Percentiles rank a stretch among this genome's conserved stretches.
Evolutionary conservation across 768 basidiomycete species (phyloP).

Genomic region (Sporobolomyces pararoseus): DNA sequence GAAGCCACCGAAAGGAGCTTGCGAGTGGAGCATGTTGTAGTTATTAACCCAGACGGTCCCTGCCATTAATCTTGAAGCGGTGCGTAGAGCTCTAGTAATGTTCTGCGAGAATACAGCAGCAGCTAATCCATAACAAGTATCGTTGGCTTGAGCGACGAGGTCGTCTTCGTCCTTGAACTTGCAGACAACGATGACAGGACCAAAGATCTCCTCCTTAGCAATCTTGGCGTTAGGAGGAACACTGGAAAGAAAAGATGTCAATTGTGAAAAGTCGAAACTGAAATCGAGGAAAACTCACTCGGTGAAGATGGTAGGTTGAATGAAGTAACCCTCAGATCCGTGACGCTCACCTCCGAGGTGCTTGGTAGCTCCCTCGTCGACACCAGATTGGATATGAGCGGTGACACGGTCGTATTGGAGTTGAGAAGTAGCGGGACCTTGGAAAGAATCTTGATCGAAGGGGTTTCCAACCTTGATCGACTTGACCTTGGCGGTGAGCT

Average conservation of each 20-base stretch:
- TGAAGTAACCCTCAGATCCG: slow-evolving; percentile 65
- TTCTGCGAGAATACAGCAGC: slow-evolving; percentile 79
- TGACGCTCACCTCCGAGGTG: slow-evolving; percentile 62
- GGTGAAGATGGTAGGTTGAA: slow-evolving; percentile 44
- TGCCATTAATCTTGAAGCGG: slow-evolving; percentile 70
- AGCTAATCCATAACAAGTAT: slow-evolving; percentile 63
- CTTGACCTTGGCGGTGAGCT: slow-evolving; percentile 59
- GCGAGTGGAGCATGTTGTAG: slow-evolving; percentile 41
- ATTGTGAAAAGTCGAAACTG: not conserved
- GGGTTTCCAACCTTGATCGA: slow-evolving; percentile 64
- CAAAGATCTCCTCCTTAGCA: slow-evolving; percentile 53
- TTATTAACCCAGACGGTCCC: slow-evolving; percentile 4
- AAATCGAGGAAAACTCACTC: slow-evolving; percentile 53
- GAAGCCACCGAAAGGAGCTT: slow-evolving; percentile 50
- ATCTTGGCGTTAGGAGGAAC: slow-evolving; percentile 68
- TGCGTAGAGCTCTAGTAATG: slow-evolving; percentile 66
- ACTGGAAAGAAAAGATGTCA: slow-evolving; percentile 61
- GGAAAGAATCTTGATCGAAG: slow-evolving; percentile 59
- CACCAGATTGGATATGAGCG: slow-evolving; percentile 72
- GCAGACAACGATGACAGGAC: slow-evolving; percentile 65
- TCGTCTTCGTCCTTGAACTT: slow-evolving; percentile 58
- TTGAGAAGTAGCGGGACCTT: slow-evolving; percentile 75
- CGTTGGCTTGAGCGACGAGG: slow-evolving; percentile 62
- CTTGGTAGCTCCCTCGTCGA: slow-evolving; percentile 65
- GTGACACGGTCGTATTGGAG: slow-evolving; percentile 68